Evolutionary conservation across 1,139 yeast species (phyloP), one percentile per base, ranked within the genome.

Genomic region (Geotrichum klebahnii): DNA sequence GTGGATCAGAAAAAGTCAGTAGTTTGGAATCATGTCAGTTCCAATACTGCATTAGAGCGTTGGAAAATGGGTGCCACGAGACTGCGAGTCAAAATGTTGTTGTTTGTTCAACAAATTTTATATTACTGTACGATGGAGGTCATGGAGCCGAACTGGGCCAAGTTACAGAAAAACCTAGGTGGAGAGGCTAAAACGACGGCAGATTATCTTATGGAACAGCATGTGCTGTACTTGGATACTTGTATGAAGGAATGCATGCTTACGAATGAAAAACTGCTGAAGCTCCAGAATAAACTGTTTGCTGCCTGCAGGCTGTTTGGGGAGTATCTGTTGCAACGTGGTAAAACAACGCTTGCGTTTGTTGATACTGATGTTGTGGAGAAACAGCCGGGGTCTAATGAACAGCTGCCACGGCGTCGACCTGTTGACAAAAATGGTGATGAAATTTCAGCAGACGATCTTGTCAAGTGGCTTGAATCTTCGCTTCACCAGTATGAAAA

Each of bases 171-270:
- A 1, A 58, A 60, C 6, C 55, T 74, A 5, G 60, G 62, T 14
- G 51, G 58, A 1, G 59, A 67, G 2, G 50, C 58, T 14, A 38
- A 51, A 9, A 57, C 57, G n/a, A 81, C 81, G 33, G 74, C 84
- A 14, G 80, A 77, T 46, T 65, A 69, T 14, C 68, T 86, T 32
- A 75, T 76, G 56, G 69, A 67, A 20, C 70, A 70, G 35, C 74
- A 85, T 54, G 79, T 82, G 34, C 73, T 76, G 4, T 82, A 78
- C 59, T 68, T 87, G 54, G 84, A 82, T 61, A 78, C 83, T 1
- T 74, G 84, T 26, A 67, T 87, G 59, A 77, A 81, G 56, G 87
- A 83, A 56, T 79, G 89, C 23, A 74, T 85, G 62, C 70, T 87
- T 46, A 82, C 92, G 1, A 79, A 81, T 51, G 75, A 78, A 23